Conservation (phyloP, 73 alveolate genomes). For the Strombidium stylifer region DNA sequence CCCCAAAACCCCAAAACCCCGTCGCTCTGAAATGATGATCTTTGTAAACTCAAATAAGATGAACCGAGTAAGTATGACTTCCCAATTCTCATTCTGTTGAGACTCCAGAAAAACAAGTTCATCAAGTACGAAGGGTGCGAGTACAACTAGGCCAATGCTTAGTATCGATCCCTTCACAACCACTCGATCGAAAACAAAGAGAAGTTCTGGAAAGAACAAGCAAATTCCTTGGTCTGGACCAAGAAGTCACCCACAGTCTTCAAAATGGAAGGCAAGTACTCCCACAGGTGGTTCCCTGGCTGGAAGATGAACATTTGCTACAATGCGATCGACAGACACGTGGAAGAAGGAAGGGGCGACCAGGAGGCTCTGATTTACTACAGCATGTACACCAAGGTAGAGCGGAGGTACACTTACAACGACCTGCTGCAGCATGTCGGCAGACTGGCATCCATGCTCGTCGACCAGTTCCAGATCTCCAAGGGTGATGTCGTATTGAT, state of each 20-base stretch:
- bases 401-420: conserved; percentile 72
- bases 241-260: conserved; percentile 38
- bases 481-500: conserved; percentile 95
- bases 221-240: conserved; percentile 27
- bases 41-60: too few species aligned
- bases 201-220: conserved; percentile 28
- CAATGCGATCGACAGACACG: conserved; percentile 97
- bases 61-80: too few species aligned
- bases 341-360: conserved; percentile 73
- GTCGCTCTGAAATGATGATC: too few species aligned
- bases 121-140: too few species aligned
- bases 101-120: too few species aligned
- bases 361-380: conserved; percentile 78
- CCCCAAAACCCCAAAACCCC: too few species aligned
- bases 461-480: conserved; percentile 71
- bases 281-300: conserved; percentile 91
- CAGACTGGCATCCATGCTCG: conserved; percentile 86
- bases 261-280: too few species aligned
- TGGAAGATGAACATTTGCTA: conserved; percentile 96
- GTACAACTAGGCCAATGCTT: conserved; percentile 2
- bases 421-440: conserved; percentile 87
- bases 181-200: not conserved
- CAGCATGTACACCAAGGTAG: conserved; percentile 65
- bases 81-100: too few species aligned
- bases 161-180: not conserved